Evolutionary conservation across 2,329 filamentous ascomycete species (phyloP), one percentile per base, ranked within the genome.

Genomic region (Cytospora mali): DNA sequence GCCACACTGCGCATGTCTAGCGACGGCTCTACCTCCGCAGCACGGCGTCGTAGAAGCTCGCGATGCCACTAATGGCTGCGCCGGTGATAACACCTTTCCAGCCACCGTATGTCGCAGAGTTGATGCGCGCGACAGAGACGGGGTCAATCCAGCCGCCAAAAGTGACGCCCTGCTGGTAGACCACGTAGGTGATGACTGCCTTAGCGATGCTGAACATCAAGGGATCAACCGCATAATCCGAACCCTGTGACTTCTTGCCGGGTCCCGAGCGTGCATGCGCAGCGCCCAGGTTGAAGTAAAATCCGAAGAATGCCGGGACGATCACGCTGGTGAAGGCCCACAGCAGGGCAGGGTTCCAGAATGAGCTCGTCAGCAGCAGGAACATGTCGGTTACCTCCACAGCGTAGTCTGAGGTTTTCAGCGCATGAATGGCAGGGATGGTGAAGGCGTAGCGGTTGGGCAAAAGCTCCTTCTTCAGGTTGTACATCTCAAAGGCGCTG

Each of bases 131-230:
- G 55, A 92, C 87, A 7, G 86, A 84, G 18, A 79, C 75, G 29
- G 81, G 78, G 62, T 84, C 81, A 62, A 92, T 79, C 58, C 87
- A 79, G 33, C 89, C 88, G 54, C 84, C 80, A 61, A 89, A 84
- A 54, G 82, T 85, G 56, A 84, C 82, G 35, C 84, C 85, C 73
- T 89, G 86, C 11, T 83, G 85, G 73, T 93, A 97, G 21, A 97
- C 88, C 35, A 94, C 83, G 75, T 90, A 97, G 9, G 91, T 88
- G 64, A 93, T 76, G 60, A 98, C 74, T 0, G 90, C 93, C 80
- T 97, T 97, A 69, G 86, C 86, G 62, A 98, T 88, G 79, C 93
- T 96, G 78, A 96, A 99, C 25, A 89, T 90, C 72, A 98, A 79
- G 4, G 93, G 93, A 74, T 99, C 95, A 67, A 94, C 87, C 6